These are phyloP conservation scores for Daldinia grandis DNA, from an alignment of 495 filamentous ascomycete genomes.

Conservation along the genomic window DNA sequence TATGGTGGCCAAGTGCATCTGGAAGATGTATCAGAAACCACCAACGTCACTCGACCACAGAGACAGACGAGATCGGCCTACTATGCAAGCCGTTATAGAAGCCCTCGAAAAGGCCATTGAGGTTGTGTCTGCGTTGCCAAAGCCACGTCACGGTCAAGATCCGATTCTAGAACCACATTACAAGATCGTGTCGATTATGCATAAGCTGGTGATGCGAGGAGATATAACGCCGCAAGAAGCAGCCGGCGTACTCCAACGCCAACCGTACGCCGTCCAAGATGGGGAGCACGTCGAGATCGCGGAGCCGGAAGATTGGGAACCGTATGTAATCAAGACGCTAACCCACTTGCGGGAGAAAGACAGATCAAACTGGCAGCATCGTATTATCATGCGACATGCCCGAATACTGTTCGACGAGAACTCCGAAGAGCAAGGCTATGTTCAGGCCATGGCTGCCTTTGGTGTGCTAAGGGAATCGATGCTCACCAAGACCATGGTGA, in stretches of 20 bases:
- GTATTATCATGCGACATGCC: slow-evolving; percentile 82
- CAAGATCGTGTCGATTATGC: slow-evolving; percentile 85
- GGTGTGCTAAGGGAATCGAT: slow-evolving; percentile 83
- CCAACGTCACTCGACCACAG: slow-evolving; percentile 60
- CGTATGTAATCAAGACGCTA: slow-evolving; percentile 76
- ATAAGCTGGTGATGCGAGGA: slow-evolving; percentile 75
- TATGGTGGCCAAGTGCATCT: slow-evolving; percentile 92
- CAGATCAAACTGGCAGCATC: slow-evolving; percentile 97
- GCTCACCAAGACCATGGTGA: slow-evolving; percentile 92
- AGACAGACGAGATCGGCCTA: slow-evolving; percentile 52
- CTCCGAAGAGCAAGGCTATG: slow-evolving; percentile 40
- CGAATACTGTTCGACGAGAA: slow-evolving; percentile 71
- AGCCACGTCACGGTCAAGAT: slow-evolving; percentile 79
- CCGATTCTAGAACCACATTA: slow-evolving; percentile 96
- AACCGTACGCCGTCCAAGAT: slow-evolving; percentile 53
- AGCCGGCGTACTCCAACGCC: slow-evolving; percentile 55
- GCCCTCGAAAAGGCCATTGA: slow-evolving; percentile 78
- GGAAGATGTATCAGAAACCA: slow-evolving; percentile 84
- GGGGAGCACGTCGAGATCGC: slow-evolving; percentile 50
- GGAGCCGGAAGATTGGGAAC: slow-evolving; percentile 73
- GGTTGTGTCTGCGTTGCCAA: slow-evolving; percentile 67
- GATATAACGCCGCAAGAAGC: slow-evolving; percentile 55
- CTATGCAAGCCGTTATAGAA: slow-evolving; percentile 62
- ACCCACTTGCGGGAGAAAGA: slow-evolving; percentile 82
- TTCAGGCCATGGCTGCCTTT: slow-evolving; percentile 69